A percentile compares a stretch with the other conserved stretches of the same genome.
phyloP scores from a whole-genome alignment of 768 basidiomycete genomes.

The Amanita rubescens region DNA sequence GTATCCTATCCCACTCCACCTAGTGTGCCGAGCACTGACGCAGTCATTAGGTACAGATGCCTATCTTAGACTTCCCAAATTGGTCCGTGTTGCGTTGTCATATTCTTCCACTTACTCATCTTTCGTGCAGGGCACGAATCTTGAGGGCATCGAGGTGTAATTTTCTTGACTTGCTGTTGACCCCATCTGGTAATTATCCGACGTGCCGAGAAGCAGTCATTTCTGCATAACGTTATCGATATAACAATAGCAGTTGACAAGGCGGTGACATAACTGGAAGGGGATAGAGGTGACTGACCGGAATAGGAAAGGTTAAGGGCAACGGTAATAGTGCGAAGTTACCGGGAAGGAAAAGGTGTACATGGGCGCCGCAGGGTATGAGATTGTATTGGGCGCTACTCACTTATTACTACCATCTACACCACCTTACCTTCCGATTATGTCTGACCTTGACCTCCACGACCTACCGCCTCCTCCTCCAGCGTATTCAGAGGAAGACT shows the following conservation, averaged over 20 bases:
- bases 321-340: background rate
- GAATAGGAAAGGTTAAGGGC: slow-evolving; percentile 4
- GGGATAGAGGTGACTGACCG: background rate
- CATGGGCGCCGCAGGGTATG: no score
- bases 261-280: background rate
- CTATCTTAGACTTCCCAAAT: slow-evolving; percentile 71
- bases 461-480: slow-evolving; percentile 34
- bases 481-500: slow-evolving; percentile 40
- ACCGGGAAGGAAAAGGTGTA: background rate
- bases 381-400: no score
- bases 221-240: background rate
- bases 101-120: background rate
- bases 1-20: slow-evolving; percentile 27
- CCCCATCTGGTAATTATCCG: background rate
- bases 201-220: background rate
- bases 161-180: background rate
- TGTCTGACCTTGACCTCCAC: slow-evolving; percentile 10
- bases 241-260: background rate
- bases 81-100: slow-evolving; percentile 38
- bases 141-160: slow-evolving; percentile 78
- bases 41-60: slow-evolving; percentile 68
- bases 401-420: background rate
- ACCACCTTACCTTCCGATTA: background rate
- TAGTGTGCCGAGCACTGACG: background rate
- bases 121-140: slow-evolving; percentile 61